Evolutionary conservation across 2,329 filamentous ascomycete species (phyloP).

Genomic region (Coleophoma cylindrospora): DNA sequence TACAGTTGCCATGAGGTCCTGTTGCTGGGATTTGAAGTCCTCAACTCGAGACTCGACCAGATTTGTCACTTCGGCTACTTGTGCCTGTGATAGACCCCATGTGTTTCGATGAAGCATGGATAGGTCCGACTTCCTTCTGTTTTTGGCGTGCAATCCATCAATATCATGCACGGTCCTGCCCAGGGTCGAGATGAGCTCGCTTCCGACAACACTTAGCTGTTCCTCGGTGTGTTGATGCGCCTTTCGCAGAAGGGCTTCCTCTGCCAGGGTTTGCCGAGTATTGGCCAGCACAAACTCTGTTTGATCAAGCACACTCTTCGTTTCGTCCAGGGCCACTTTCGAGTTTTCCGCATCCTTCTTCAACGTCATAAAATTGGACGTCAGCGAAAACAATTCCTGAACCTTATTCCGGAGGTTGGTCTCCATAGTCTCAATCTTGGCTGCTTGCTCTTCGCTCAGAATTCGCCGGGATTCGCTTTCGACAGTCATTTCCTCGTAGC

Average conservation of each 20-base stretch:
- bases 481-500: slow-evolving; percentile 84
- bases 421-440: slow-evolving; percentile 90
- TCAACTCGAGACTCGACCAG: slow-evolving; percentile 72
- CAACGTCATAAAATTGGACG: slow-evolving; percentile 78
- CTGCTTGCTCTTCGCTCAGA: slow-evolving; percentile 84
- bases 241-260: slow-evolving; percentile 74
- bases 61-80: slow-evolving; percentile 71
- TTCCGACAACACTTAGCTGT: slow-evolving; percentile 68
- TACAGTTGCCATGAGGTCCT: slow-evolving; percentile 62
- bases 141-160: slow-evolving; percentile 76
- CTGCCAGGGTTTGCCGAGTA: slow-evolving; percentile 69
- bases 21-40: slow-evolving; percentile 68
- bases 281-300: slow-evolving; percentile 79
- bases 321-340: slow-evolving; percentile 67
- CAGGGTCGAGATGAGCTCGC: slow-evolving; percentile 72
- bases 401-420: slow-evolving; percentile 87
- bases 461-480: slow-evolving; percentile 91
- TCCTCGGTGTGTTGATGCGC: slow-evolving; percentile 84
- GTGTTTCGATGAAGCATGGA: slow-evolving; percentile 72
- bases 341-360: slow-evolving; percentile 88
- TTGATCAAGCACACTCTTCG: slow-evolving; percentile 76
- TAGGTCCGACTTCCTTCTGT: slow-evolving; percentile 78
- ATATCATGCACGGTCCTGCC: slow-evolving; percentile 76
- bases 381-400: slow-evolving; percentile 84
- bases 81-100: slow-evolving; percentile 72